Evolutionary conservation across 73 alveolate species (phyloP), one percentile per base, ranked within the genome.

Genomic region (Stentor coeruleus): DNA sequence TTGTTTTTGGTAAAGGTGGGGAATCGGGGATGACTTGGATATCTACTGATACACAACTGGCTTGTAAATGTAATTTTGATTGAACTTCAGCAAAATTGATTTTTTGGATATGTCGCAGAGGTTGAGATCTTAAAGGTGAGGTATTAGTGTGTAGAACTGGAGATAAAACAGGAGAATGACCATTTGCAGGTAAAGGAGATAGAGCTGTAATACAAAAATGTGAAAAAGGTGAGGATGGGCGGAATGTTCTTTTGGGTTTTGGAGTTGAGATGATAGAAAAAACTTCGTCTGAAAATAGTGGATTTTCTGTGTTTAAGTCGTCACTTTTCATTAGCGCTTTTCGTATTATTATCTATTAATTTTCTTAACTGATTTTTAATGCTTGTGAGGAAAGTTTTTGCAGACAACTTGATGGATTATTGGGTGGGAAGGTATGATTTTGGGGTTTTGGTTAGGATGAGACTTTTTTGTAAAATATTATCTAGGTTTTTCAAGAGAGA

Each of bases 181-280:
- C 33, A 40, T 20, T 66, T 28, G 79, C 40, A 33, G 79, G 79
- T 28, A 66, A 15, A 66, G 79, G 79, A 2, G 79, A 66, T 66
- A 66, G 39, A 26, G 79, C n/a, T 28, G 79, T 28, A 37, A 66
- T 66, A 33, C 79, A 66, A 66, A 66, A 66, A 14, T 66, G 79
- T 11, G 79, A 66, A 40, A 66, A 66, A 26, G 79, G 79, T 1
- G 79, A 66, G n/a, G 42, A 15, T 20, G n/a, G 79, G 37, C 26
- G 15, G 14, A 20, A 14, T 20, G 79, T 20, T 28, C 49, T 28
- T 66, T 37, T 26, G 49, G 26, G 36, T 40, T 66, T 20, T 0
- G 79, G 79, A 1, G 79, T 66, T 66, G 79, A 66, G n/a, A n/a
- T n/a, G 20, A 20, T 26, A 11, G 14, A 28, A 40, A 66, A 66